phyloP scores from a whole-genome alignment of 2,329 filamentous ascomycete species.

The Fusarium temperatum region DNA sequence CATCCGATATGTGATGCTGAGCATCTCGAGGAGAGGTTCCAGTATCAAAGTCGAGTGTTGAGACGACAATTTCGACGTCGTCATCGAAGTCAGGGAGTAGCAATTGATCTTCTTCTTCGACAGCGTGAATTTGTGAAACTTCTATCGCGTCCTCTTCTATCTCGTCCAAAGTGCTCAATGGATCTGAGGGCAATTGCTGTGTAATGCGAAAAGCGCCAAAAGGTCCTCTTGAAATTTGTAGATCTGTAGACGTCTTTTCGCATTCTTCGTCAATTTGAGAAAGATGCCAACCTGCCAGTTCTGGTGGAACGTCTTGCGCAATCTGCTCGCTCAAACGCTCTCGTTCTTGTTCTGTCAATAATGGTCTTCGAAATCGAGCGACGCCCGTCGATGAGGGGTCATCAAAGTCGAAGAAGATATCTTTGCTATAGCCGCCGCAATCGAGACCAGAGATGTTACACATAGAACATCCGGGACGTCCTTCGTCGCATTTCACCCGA shows the following conservation, averaged over 20 bases:
- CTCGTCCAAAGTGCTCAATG: rapidly evolving
- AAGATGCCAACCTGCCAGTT: conserved; percentile 4
- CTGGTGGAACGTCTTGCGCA: background rate
- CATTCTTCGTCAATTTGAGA: conserved; percentile 27
- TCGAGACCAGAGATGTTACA: conserved; percentile 5
- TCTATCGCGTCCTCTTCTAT: background rate
- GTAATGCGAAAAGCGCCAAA: conserved; percentile 24
- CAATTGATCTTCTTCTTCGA: rapidly evolving
- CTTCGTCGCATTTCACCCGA: conserved; percentile 32
- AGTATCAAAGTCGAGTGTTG: background rate
- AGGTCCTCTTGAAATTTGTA: conserved; percentile 25
- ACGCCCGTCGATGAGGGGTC: background rate
- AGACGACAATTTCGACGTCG: background rate
- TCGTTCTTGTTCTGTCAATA: conserved; percentile 17
- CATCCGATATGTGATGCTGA: background rate
- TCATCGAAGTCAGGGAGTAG: background rate
- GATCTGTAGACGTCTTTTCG: background rate
- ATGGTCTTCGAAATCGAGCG: conserved; percentile 15
- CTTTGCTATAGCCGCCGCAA: conserved; percentile 27
- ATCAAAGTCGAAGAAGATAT: conserved; percentile 29
- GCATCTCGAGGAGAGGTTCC: background rate
- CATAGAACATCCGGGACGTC: conserved; percentile 20
- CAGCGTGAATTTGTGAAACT: rapidly evolving
- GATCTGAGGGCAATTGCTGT: rapidly evolving
- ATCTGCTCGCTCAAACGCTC: conserved; percentile 24